Base-by-base conservation (phyloP, 2,329 filamentous ascomycete genomes). In the Colletotrichum horii region DNA sequence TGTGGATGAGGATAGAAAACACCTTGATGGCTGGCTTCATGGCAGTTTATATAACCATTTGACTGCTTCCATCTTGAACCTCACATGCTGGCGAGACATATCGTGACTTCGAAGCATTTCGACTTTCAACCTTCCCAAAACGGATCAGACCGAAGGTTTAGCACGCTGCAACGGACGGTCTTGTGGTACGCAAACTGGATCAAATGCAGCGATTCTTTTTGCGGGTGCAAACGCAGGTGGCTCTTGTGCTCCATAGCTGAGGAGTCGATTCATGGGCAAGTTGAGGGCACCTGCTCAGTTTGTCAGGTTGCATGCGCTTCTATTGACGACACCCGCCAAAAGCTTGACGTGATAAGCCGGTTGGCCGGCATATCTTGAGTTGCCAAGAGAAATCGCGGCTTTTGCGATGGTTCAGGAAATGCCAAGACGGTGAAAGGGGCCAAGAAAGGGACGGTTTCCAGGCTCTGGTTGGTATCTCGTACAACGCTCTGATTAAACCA, bases 351-450 rank as follows among this genome's bases (percentile, higher is more conserved):
- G 73, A 68, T 65, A 60, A 73, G 73, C 15, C 62, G 70, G 43
- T n/a, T 65, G 64, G 48, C 16, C 64, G 64, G 48, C 70, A 68
- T 34, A 43, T 64, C 12, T 56, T 7, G 14, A 58, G 43, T 24
- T 52, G 73, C 73, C 73, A 75, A 75, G 73, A 73, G 22, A 64
- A 67, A 73, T 22, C 19, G 34, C 73, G 73, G 73, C 69, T 75
- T 75, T 75, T 64, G 56, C 52, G 26, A 75, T 72, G 55, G 28
- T 64, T 67, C 38, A 48, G 73, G 69, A n/a, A 67, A 56, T 56
- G 70, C 73, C 70, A 73, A 75, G 73, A 65, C 73, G 73, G 73
- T 56, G 36, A 19, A n/a, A 32, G 26, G 48, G 8, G 58, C 73
- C 70, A 73, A 58, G 70, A 65, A 24, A 34, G 73, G 69, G 38